A percentile compares a stretch with the other conserved stretches of the same genome.
Conservation (phyloP, 208 protist genomes). For the Crithidia fasciculata region DNA sequence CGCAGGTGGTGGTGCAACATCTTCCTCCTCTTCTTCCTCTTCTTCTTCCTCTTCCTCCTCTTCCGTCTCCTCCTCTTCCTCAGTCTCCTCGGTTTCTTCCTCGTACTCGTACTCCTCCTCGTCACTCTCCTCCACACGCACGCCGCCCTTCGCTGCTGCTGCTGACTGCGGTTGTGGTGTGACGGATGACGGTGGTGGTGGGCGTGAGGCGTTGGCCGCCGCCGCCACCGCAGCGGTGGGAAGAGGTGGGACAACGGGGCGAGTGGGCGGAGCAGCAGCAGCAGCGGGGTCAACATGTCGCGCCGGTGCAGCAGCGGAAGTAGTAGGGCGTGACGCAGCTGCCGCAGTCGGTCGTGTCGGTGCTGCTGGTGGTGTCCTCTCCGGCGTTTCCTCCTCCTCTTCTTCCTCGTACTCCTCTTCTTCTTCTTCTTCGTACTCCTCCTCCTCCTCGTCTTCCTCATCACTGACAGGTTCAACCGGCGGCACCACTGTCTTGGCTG, state of each 20-base stretch:
- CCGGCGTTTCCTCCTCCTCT: conserved; percentile 15
- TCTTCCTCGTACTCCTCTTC: conserved; percentile 27
- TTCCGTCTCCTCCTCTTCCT: conserved; percentile 6
- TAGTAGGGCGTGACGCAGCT: neutral
- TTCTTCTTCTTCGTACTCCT: conserved; percentile 15
- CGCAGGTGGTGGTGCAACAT: neutral
- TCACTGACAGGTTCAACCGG: neutral
- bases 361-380: neutral
- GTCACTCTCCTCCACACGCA: conserved; percentile 7
- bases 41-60: conserved; percentile 41
- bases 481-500: neutral
- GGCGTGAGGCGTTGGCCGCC: neutral
- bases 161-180: neutral
- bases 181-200: neutral
- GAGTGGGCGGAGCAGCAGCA: neutral
- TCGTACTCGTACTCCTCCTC: neutral
- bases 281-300: neutral
- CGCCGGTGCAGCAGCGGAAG: neutral
- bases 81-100: neutral
- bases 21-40: conserved; percentile 23
- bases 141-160: conserved; percentile 4
- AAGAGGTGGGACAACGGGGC: neutral
- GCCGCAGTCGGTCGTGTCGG: neutral
- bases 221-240: neutral
- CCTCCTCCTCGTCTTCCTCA: conserved; percentile 13